Conservation (phyloP, 805 yeast species). For the Candida methanosorbosa region DNA sequence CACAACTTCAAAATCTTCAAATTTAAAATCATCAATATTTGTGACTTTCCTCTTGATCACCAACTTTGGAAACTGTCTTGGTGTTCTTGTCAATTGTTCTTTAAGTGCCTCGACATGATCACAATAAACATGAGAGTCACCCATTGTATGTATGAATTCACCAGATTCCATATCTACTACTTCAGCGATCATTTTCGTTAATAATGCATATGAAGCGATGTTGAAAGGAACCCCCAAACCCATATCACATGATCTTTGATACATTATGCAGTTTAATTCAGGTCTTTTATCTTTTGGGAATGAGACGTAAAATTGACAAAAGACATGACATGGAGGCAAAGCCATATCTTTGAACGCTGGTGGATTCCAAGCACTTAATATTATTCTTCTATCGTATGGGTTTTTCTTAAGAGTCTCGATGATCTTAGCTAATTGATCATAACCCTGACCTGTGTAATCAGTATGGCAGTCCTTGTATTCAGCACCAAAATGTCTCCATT, state of each 20-base stretch:
- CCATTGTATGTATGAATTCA: slow-evolving; percentile 90
- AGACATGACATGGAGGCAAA: slow-evolving; percentile 96
- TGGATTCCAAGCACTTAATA: slow-evolving; percentile 98
- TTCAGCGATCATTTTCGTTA: slow-evolving; percentile 92
- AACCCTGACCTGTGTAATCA: slow-evolving; percentile 82
- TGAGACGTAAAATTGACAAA: slow-evolving; percentile 89
- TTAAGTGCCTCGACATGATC: slow-evolving; percentile 90
- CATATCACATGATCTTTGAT: slow-evolving; percentile 98
- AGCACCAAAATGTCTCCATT: slow-evolving; percentile 99
- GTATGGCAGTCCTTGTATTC: slow-evolving; percentile 78
- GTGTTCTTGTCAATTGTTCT: slow-evolving; percentile 68
- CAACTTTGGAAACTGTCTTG: slow-evolving; percentile 75
- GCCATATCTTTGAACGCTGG: slow-evolving; percentile 94
- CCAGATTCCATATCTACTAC: slow-evolving; percentile 95
- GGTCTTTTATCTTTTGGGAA: slow-evolving; percentile 61
- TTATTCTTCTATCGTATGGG: slow-evolving; percentile 92
- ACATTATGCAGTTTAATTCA: slow-evolving; percentile 75
- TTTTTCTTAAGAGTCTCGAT: slow-evolving; percentile 73
- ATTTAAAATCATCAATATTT: slow-evolving; percentile 78
- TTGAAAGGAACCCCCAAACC: slow-evolving; percentile 99
- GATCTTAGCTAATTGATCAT: slow-evolving; percentile 78
- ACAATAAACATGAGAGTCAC: slow-evolving; percentile 92
- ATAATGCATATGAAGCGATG: slow-evolving; percentile 90
- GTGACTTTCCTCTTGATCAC: slow-evolving; percentile 57
- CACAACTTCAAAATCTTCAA: slow-evolving; percentile 76